Evolutionary conservation across 2,329 filamentous ascomycete genomes (phyloP), one percentile per base, ranked within the genome.

Genomic region (Colletotrichum chlorophyti): DNA sequence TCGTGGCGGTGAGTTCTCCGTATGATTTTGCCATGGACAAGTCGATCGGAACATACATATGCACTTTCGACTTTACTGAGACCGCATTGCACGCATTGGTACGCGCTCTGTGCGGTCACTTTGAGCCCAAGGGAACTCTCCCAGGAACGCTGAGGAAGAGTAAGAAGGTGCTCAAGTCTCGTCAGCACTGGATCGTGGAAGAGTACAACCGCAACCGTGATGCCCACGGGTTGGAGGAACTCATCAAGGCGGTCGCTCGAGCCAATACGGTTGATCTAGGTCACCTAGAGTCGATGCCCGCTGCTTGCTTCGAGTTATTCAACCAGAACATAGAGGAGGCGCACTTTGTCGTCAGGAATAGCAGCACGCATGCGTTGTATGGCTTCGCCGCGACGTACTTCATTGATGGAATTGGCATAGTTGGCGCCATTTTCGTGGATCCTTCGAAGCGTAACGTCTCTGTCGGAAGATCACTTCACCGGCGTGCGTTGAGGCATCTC

Each of bases 1-100:
- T 97, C 4, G 90, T 97, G 7, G 91, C 94, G 1, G 93, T 96
- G 65, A 97, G 93, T 74, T 97, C 93, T 1, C 94, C 94, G 0
- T 98, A 97, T 72, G 94, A 98, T 72, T 98, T 98, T 71, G 93
- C 92, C 40, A 93, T 94, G 84, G 94, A 98, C 68, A 89, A 90
- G 63, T 87, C 87, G 1, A 94, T 98, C 35, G 91, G 91, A 6
- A 97, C 93, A 1, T 97, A 97, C 67, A 83, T 98, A 35, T 97
- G 94, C 77, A 97, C 93, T 0, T 97, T 96, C 72, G 93, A 97
- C 75, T 97, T 97, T 68, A 97, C 94, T 1, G 94, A 97, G 66
- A 94, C 91, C 7, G 93, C 94, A 15, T 85, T 97, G 76, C 88
- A 90, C 60, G 91, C 93, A 1, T 78, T 97, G 5, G 91, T 96